Base-by-base conservation (phyloP, 2,329 filamentous ascomycete species). In the Aureobasidium sp. region DNA sequence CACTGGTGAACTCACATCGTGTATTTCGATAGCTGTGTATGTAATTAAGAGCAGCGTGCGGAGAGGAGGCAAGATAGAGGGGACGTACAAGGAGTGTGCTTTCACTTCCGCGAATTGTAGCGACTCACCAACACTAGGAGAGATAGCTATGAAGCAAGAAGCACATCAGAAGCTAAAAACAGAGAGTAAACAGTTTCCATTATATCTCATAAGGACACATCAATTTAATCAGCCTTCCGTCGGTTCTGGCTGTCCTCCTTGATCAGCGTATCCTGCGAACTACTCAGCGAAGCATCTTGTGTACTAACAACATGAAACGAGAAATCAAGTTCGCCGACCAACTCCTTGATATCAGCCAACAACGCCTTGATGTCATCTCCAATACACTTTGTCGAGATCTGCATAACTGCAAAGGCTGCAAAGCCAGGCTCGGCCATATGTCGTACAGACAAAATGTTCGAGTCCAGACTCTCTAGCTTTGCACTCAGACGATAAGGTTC, bases 261-360 rank as follows among this genome's bases (percentile, higher is more conserved):
- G 7, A 54, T 40, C 35, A 54, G 19, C 14, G 50, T 35, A 29
- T 54, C 50, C 17, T 54, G 50, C 22, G 35, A 40, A 5, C 22
- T 22, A 14, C 37, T 31, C 19, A 15, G 6, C 50, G 50, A 42
- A 54, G 19, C 50, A 54, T 54, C 50, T 66, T 70, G 74, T 0
- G 72, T 74, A 61, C 69, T 74, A 3, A 83, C 78, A 19, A 85
- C 74, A 64, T 84, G 81, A 68, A 87, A 89, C 39, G 83, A 85
- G 68, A 91, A 92, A 71, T 91, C 88, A 24, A 90, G 79, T 65
- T 90, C 87, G 1, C 89, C 88, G 0, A 91, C 88, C 33, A 91
- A 74, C 42, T 81, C 80, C 68, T 81, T 86, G 0, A 91, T 83
- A 31, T 79, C 78, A 24, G 60, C 71, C 64, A 90, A 76, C 62